Evolutionary conservation across 2,329 filamentous ascomycete species (phyloP).

Genomic region (Clonostachys sp.): DNA sequence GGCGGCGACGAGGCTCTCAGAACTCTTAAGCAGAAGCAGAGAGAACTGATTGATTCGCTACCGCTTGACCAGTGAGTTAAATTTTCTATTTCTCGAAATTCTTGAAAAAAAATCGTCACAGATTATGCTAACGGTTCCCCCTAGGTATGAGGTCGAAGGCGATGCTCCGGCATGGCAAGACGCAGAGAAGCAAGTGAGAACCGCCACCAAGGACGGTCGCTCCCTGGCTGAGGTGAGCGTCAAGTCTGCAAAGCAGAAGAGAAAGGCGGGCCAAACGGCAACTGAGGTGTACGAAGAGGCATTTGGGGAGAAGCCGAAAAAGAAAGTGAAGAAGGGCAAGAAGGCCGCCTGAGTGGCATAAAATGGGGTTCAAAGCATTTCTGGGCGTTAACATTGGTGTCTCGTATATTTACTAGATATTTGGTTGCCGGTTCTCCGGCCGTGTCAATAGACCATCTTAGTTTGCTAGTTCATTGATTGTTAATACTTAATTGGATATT

Average conservation of each 20-base stretch:
- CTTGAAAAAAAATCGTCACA: background rate
- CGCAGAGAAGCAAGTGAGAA: conserved; percentile 71
- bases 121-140: no score
- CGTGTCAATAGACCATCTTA: no score
- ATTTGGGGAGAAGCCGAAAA: conserved; percentile 52
- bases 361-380: no score
- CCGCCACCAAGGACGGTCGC: conserved; percentile 48
- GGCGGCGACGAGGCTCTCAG: conserved; percentile 72
- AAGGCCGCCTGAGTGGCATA: conserved; percentile 9
- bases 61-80: conserved; percentile 65
- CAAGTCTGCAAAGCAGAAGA: conserved; percentile 71
- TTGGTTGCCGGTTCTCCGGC: no score
- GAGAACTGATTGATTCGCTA: conserved; percentile 83
- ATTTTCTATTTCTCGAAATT: background rate
- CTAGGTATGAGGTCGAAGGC: conserved; percentile 61
- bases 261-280: conserved; percentile 62
- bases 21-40: conserved; percentile 73
- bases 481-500: no score
- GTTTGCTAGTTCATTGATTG: no score
- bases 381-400: no score
- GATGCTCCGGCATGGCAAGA: conserved; percentile 60
- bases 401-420: no score
- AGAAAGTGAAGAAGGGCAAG: conserved; percentile 44
- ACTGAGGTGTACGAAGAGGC: conserved; percentile 59
- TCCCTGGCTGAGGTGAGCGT: conserved; percentile 70